Conservation (phyloP, 495 filamentous ascomycete genomes). For the Podospora appendiculata region DNA sequence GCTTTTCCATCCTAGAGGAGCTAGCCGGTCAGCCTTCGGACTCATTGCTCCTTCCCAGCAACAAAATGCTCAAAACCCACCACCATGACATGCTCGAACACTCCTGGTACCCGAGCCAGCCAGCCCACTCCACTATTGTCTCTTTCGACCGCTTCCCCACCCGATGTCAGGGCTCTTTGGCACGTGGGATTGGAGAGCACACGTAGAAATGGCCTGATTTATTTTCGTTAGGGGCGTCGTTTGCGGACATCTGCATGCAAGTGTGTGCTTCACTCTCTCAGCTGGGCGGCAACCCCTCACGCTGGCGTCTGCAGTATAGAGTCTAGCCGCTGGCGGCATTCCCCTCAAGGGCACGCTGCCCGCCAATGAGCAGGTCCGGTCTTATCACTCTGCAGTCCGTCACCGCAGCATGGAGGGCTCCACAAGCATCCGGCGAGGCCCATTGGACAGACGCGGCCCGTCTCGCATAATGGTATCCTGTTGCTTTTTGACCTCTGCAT, state of each 20-base stretch:
- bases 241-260: not conserved
- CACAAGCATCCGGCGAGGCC: conserved; percentile 7
- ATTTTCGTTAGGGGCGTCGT: not conserved
- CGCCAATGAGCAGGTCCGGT: conserved; percentile 13
- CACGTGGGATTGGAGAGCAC: not conserved
- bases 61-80: no score
- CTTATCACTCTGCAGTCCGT: conserved; percentile 24
- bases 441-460: conserved; percentile 16
- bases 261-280: not conserved
- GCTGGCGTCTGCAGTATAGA: conserved; percentile 10
- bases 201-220: conserved; percentile 17
- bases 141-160: no score
- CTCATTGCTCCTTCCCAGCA: no score
- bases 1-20: no score
- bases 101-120: no score
- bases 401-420: conserved; percentile 10
- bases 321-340: conserved; percentile 15
- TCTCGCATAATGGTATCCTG: conserved; percentile 15
- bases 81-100: no score
- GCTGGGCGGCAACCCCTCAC: conserved; percentile 16
- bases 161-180: no score
- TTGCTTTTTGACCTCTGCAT: conserved; percentile 11
- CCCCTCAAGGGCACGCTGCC: conserved; percentile 15
- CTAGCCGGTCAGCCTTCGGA: no score
- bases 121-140: no score